Base-by-base conservation (phyloP, 768 basidiomycete species). In the Aureoboletus auriporus region DNA sequence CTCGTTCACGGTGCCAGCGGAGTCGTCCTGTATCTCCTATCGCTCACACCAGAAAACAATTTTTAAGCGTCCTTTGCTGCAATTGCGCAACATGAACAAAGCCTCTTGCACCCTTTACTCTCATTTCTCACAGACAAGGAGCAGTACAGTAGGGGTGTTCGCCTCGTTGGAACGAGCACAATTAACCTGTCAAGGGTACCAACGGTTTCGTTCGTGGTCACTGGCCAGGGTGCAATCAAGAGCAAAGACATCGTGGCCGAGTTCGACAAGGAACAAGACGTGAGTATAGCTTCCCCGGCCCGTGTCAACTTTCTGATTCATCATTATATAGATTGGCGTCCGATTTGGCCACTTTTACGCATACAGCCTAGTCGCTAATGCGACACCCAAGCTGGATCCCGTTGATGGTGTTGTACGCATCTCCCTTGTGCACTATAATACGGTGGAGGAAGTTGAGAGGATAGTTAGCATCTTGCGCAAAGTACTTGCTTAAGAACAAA, bases 301-400 rank as follows among this genome's bases (percentile, higher is more conserved):
- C 40, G 20, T 35, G 33, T 8, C 36, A 27, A 29, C n/a, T 17
- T 38, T 48, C 31, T 46, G 33, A 47, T 51, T 26, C 33, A 2
- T 8, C 11, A 20, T 23, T 23, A 23, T 23, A 23, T 55, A 90
- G 88, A 75, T 88, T 40, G 88, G 88, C 0, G 85, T 90, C 49
- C 82, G 85, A 17, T 87, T 77, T 49, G 88, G 88, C 1, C 83
- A 90, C 60, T 89, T 84, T 59, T 89, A 89, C 58, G 86, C 88
- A 4, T 84, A 84, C 59, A 80, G 78, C 0, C 68, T 88, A 13
- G 66, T 86, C 8, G 69, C 74, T 7, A 65, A 68, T 26, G 66
- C 86, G 8, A 62, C 61, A 14, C 84, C 85, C 8, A 79, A 78
- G 52, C 50, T 86, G 39, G 78, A 85, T 55, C 61, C 72, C 1